These are phyloP conservation scores for Lanzia echinophila DNA, from an alignment of 2,329 filamentous ascomycete species.

Conservation along the genomic window DNA sequence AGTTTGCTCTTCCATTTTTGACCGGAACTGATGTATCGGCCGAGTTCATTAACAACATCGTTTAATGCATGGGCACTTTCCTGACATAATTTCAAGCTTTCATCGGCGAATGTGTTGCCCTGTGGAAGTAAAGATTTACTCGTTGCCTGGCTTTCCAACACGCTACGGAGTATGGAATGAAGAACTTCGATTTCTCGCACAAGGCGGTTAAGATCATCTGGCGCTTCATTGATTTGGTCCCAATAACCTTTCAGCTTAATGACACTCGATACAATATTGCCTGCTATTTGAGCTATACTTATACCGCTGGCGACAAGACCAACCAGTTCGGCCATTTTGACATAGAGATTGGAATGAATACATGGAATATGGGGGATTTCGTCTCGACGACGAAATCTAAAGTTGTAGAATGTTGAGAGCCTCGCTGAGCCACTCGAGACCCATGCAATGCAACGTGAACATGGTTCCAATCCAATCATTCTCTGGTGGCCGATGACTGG, in stretches of 20 bases:
- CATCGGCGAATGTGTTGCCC: not conserved
- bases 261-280: conserved; percentile 7
- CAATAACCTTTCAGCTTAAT: conserved; percentile 16
- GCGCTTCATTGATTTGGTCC: conserved; percentile 15
- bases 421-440: too few species aligned
- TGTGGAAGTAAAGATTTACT: not conserved
- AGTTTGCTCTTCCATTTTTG: conserved; percentile 9
- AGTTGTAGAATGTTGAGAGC: too few species aligned
- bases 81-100: conserved; percentile 11
- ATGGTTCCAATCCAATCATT: too few species aligned
- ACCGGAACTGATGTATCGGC: conserved; percentile 4
- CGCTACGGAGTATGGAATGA: conserved; percentile 6
- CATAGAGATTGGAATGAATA: not conserved
- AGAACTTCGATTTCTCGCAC: conserved; percentile 11
- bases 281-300: conserved; percentile 9
- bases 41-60: conserved; percentile 1
- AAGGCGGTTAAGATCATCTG: conserved; percentile 7
- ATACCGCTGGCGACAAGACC: conserved; percentile 13
- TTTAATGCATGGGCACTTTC: conserved; percentile 5
- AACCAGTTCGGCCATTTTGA: conserved; percentile 9
- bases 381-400: too few species aligned
- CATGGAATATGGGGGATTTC: too few species aligned
- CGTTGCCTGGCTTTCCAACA: conserved; percentile 6
- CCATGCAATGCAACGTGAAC: too few species aligned
- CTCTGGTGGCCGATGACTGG: too few species aligned